Evolutionary conservation across 345 rosid genomes (phyloP), one percentile per base, ranked within the genome.

Genomic region (Pugionium dolabratum): DNA sequence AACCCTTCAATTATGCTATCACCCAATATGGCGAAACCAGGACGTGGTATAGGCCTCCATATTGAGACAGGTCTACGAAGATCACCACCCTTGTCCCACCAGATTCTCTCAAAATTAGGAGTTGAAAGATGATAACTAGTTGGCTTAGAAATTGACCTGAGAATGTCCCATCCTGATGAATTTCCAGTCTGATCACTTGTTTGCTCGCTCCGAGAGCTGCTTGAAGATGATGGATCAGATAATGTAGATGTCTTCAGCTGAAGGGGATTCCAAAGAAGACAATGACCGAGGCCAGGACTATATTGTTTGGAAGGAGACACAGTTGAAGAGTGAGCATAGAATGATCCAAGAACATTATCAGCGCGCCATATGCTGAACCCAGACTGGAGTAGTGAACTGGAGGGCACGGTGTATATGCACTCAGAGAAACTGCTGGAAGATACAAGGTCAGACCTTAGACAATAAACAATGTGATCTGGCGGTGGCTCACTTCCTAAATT

Each of bases 41-140:
- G 70, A 70, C 82, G 88, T 36, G 85, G 78, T 48, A 87, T 49
- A 64, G 99, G 99, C 74, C 99, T 79, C 99, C 99, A 94, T 80
- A 94, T 80, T 61, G 99, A 94, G 62, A 88, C 82, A 6, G 99
- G 89, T 64, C 92, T 75, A 53, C 96, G 86, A 41, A 84, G 80
- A 59, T 94, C 99, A 76, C 91, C 80, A 54, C 99, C 99, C 72
- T 83, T 90, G 82, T 90, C 96, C 95, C 91, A 90, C 99, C 99
- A 94, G 51, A 94, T 82, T 81, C 97, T 90, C 83, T 94, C 96
- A 63, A 94, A 94, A 70, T 86, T 84, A 54, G 95, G 91, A 51
- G 95, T 88, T 39, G 97, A 85, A 67, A 86, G 60, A 67, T 79
- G 90, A 71, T 66, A 82, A 64, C 79, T 82, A 47, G 82, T 78